phyloP scores from a whole-genome alignment of 768 basidiomycete genomes.

The Lactarius psammicola region DNA sequence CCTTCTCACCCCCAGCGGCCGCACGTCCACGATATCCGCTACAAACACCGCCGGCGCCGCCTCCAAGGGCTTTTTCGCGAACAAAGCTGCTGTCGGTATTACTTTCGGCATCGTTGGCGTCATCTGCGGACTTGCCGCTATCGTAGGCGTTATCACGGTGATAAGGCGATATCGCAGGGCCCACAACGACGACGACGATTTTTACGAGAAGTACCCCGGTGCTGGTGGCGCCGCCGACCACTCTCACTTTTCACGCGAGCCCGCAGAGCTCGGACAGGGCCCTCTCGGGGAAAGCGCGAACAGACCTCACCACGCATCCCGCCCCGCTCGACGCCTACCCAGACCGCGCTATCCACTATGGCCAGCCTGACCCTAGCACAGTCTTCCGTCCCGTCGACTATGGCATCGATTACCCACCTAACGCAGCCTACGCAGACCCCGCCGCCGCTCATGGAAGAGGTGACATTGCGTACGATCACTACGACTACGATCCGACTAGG shows the following conservation, averaged over 20 bases:
- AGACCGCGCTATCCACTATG: slow-evolving; percentile 25
- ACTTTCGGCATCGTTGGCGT: slow-evolving; percentile 32
- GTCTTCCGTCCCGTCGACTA: slow-evolving; percentile 17
- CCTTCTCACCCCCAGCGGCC: not conserved
- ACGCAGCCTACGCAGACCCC: not conserved
- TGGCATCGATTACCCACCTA: slow-evolving; percentile 24
- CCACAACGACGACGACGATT: slow-evolving; percentile 3
- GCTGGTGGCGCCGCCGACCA: not conserved
- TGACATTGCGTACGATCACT: not conserved
- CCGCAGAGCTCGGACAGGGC: slow-evolving; percentile 17
- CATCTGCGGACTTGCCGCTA: slow-evolving; percentile 18
- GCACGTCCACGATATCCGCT: not conserved
- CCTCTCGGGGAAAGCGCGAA: not conserved
- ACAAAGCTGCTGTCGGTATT: slow-evolving; percentile 28
- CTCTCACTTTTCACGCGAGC: not conserved
- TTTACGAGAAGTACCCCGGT: slow-evolving; percentile 21
- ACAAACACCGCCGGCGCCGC: not conserved
- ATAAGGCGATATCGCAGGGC: slow-evolving; percentile 8
- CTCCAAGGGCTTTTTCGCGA: slow-evolving; percentile 19
- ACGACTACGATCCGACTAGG: not conserved
- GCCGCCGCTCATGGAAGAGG: not conserved
- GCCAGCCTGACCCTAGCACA: not conserved
- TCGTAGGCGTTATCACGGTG: not conserved
- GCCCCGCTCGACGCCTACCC: slow-evolving; percentile 24
- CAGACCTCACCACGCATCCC: slow-evolving; percentile 1